These are phyloP conservation scores for Jamesozyma jinghongensis DNA, from an alignment of 805 yeast species.

Conservation along the genomic window DNA sequence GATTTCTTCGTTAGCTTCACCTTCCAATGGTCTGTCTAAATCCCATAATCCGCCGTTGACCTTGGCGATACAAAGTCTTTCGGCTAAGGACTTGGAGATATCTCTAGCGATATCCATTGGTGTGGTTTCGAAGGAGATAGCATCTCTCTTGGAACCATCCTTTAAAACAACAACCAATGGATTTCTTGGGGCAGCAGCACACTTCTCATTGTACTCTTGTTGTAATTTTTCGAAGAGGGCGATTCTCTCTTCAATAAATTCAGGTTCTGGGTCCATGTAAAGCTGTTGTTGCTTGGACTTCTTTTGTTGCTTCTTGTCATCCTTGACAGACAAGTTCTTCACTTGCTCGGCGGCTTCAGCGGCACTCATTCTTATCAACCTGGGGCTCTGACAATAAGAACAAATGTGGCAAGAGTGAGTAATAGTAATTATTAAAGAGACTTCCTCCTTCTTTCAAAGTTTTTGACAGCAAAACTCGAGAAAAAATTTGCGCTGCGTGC, in stretches of 20 bases:
- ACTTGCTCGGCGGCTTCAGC: slow-evolving; percentile 32
- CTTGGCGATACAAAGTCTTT: slow-evolving; percentile 83
- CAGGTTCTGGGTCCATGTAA: slow-evolving; percentile 70
- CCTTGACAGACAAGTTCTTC: slow-evolving; percentile 33
- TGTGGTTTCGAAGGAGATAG: slow-evolving; percentile 78
- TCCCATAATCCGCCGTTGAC: slow-evolving; percentile 93
- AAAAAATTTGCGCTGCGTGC: too few species aligned
- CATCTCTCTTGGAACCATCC: slow-evolving; percentile 76
- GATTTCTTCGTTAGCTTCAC: slow-evolving; percentile 34
- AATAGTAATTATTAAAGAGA: too few species aligned
- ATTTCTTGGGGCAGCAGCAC: slow-evolving; percentile 51
- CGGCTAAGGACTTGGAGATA: slow-evolving; percentile 81
- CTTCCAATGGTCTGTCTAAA: slow-evolving; percentile 85
- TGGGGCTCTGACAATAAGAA: too few species aligned
- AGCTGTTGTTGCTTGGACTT: slow-evolving; percentile 38
- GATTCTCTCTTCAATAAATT: slow-evolving; percentile 70
- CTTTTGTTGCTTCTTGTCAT: slow-evolving; percentile 28
- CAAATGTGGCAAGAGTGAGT: not conserved
- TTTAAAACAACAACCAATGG: slow-evolving; percentile 73
- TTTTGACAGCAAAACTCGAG: too few species aligned
- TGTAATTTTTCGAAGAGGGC: slow-evolving; percentile 71
- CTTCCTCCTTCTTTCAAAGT: too few species aligned
- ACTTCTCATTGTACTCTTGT: slow-evolving; percentile 63
- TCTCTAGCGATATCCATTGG: slow-evolving; percentile 78
- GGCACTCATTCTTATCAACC: slow-evolving; percentile 10